Base-by-base conservation (phyloP, 352 stramenopile species). In the Phytopythium chamaehyphon region DNA sequence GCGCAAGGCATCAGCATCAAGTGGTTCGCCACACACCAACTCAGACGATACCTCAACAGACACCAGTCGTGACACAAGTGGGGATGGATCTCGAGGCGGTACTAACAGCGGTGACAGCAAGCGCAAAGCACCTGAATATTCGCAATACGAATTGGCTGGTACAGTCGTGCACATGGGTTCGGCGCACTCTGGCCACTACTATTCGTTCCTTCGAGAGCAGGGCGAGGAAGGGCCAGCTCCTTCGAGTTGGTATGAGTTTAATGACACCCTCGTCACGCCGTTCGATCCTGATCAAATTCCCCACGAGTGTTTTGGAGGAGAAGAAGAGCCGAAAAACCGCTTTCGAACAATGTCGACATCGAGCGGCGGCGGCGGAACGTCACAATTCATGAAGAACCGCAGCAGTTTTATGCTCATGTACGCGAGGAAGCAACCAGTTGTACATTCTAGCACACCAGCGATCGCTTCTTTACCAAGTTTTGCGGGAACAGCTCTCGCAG, bases 321-420 rank as follows among this genome's bases (percentile, higher is more conserved):
- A 84, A 39, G 75, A 84, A 42, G 54, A 40, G 14, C 53, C 54
- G 31, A 62, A 52, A 14, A 64, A 71, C 54, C 47, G 47, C 15
- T 52, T 42, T 33, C 47, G 47, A 6, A 73, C 49, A 24, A 48
- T 44, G 1, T 65, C 59, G 1, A 18, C 53, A 9, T 60, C 57
- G 18, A 53, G 55, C 26, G 43, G 56, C 31, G 49, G 61, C n/a
- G 45, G 26, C 7, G 49, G 52, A 2, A 61, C 62, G 40, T 50
- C 57, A 2, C 48, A 63, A 19, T 61, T 70, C 16, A 89, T 91
- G 69, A 93, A 91, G 59, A 93, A 73, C 24, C 74, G 82, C 33
- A 95, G 83, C 50, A 92, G 82, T 51, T 95, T 95, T 38, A 94
- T 95, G 83, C 64, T 95, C 8, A 78, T 94, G 39, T 95, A 95